phyloP scores from a whole-genome alignment of 495 filamentous ascomycete genomes.

The Podospora didyma region DNA sequence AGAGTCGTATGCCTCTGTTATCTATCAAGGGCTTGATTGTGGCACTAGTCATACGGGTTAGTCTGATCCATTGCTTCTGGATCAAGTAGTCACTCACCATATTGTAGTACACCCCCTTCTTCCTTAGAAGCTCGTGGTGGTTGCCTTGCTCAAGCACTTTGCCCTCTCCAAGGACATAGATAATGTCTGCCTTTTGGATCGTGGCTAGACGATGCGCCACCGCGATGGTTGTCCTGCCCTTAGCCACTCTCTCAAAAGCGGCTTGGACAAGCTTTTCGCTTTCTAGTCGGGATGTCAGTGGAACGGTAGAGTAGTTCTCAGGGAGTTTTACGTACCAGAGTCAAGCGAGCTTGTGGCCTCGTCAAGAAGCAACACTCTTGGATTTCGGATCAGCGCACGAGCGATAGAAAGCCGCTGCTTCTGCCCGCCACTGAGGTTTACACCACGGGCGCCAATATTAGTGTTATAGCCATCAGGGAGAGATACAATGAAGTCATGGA shows the following conservation, averaged over 20 bases:
- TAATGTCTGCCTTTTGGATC: constrained; percentile 51
- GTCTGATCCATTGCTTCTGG: not conserved
- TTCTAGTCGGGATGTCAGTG: constrained; percentile 29
- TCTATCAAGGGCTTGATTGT: constrained; percentile 38
- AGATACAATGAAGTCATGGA: constrained; percentile 57
- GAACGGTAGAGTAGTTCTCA: too few relatives aligned
- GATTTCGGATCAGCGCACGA: constrained; percentile 67
- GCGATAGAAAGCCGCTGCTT: constrained; percentile 74
- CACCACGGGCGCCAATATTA: constrained; percentile 56
- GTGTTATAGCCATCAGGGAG: constrained; percentile 60
- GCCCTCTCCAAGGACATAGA: constrained; percentile 48
- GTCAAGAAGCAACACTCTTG: constrained; percentile 68
- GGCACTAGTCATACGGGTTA: constrained; percentile 23
- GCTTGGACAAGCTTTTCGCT: constrained; percentile 67
- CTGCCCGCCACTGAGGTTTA: constrained; percentile 70
- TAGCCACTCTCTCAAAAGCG: constrained; percentile 58
- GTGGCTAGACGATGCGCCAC: constrained; percentile 62
- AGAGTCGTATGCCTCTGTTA: constrained; percentile 5
- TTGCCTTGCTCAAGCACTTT: constrained; percentile 51
- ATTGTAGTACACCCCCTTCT: constrained; percentile 45
- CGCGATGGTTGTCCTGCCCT: constrained; percentile 63
- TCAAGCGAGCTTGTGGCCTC: constrained; percentile 78
- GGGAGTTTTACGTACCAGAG: constrained; percentile 32
- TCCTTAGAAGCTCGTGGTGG: constrained; percentile 44
- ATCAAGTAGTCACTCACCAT: constrained; percentile 27